phyloP scores from a whole-genome alignment of 2,329 filamentous ascomycete species.

The Lomentospora prolificans region DNA sequence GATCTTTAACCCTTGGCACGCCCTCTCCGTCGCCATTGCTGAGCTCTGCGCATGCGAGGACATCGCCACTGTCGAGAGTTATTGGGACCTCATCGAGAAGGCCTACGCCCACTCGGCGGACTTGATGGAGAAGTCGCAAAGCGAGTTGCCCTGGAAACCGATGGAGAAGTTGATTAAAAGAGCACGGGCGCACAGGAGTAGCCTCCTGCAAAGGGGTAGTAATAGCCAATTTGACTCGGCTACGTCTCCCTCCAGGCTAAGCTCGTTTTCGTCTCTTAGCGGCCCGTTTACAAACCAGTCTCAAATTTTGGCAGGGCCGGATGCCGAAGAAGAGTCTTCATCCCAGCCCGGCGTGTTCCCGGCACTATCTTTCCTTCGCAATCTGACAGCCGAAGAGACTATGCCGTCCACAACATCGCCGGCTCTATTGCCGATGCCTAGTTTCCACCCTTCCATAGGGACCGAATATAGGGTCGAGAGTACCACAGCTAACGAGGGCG shows the following conservation, averaged over 20 bases:
- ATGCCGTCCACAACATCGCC: not conserved
- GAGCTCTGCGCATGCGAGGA: not conserved
- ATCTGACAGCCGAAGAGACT: not conserved
- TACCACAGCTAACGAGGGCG: not conserved
- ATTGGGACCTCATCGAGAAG: not conserved
- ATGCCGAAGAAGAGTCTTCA: not conserved
- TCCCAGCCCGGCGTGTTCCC: not conserved
- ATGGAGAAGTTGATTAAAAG: slow-evolving; percentile 4
- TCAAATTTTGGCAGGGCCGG: not conserved
- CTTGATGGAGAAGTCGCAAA: not conserved
- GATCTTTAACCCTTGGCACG: slow-evolving; percentile 2
- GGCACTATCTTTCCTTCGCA: not conserved
- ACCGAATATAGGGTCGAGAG: not conserved
- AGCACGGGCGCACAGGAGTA: not conserved
- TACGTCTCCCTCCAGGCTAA: not conserved
- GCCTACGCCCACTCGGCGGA: not conserved
- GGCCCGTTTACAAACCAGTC: not conserved
- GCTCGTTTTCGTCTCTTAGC: not conserved
- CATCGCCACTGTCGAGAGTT: not conserved
- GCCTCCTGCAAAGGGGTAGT: not conserved
- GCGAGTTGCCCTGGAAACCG: not conserved
- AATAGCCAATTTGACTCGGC: not conserved
- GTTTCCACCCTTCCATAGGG: not conserved
- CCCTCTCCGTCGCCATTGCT: not conserved
- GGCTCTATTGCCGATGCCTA: not conserved